Base-by-base conservation (phyloP, 352 stramenopile genomes). In the Globisporangium yorkense region DNA sequence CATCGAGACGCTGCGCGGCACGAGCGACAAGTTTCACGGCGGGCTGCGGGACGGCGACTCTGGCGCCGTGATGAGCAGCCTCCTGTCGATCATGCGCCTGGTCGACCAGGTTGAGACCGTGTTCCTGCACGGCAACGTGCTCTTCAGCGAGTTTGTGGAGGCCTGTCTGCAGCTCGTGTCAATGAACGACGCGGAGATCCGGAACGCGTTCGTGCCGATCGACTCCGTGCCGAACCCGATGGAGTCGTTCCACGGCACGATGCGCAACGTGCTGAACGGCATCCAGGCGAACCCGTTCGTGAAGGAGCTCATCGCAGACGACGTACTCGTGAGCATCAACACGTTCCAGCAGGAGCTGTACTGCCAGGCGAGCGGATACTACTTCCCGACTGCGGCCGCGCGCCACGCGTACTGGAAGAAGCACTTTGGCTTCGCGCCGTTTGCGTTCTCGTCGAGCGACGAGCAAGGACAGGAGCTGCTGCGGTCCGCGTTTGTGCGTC, bases 51-150 rank as follows among this genome's bases (percentile, higher is more conserved):
- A 87, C n/a, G 71, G 75, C 1, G 78, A 91, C 56, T 72, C 77
- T 1, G 75, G 77, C 12, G 66, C 79, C 5, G 72, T 89, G 12
- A 55, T 91, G 15, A 89, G 77, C 59, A 84, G 75, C 27, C 46
- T 91, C 12, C 51, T 89, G 39, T 71, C 79, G 31, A 66, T 91
- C 3, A 71, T 87, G 70, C 73, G 81, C 3, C 65, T 91, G 41
- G 71, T 88, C 18, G 78, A 91, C 41, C 81, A 88, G 66, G 77
- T 90, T 15, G 80, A 90, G 62, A 87, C 77, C 0, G 74, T 90
- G 4, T 90, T 90, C 53, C 59, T 90, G 3, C 77, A 90, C 33
- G 80, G 77, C 2, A 77, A 88, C 35, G 72, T 71, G 27, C 61
- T 88, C 21, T 68, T 90, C 0, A 74, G 75, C 7, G 80, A 90